Percentiles rank a stretch among this genome's conserved stretches.
Conservation (phyloP, 345 rosid species). For the Arabis hirsuta region DNA sequence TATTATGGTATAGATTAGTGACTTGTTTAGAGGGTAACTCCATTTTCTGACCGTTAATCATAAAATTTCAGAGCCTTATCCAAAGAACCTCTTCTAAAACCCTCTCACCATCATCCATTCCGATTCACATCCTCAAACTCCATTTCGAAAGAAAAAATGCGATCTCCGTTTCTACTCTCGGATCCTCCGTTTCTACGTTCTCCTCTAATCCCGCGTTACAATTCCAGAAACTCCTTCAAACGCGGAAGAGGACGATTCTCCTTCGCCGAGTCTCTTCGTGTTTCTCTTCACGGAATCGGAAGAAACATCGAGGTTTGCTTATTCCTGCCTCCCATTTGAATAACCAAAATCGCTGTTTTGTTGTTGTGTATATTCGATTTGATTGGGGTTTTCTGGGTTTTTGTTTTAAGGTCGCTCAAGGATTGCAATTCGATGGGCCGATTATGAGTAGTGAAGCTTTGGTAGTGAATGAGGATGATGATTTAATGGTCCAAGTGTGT, state of each 20-base stretch:
- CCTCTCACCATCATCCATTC: constrained; percentile 29
- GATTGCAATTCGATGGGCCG: constrained; percentile 67
- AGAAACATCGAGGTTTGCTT: constrained; percentile 28
- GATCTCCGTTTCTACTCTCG: constrained; percentile 31
- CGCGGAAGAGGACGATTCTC: constrained; percentile 36
- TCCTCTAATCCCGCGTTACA: constrained; percentile 32
- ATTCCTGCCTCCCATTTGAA: not conserved
- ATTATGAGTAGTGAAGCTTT: constrained; percentile 43
- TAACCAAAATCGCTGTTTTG: not conserved
- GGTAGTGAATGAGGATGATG: constrained; percentile 51
- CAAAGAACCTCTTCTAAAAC: constrained; percentile 18
- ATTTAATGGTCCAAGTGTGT: constrained; percentile 63
- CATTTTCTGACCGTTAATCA: no score
- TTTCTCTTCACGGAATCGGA: constrained; percentile 31
- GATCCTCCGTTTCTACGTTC: constrained; percentile 38
- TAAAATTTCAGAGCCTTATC: constrained; percentile 23
- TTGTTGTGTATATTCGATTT: not conserved
- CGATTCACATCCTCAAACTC: constrained; percentile 4
- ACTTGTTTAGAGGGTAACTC: no score
- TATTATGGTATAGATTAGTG: no score
- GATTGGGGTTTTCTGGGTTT: not conserved
- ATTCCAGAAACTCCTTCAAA: constrained; percentile 19
- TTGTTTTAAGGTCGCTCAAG: constrained; percentile 47
- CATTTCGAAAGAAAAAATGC: constrained; percentile 25
- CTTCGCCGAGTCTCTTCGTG: constrained; percentile 32